Base-by-base conservation (phyloP, 2,329 filamentous ascomycete species). In the Epichloe festucae region DNA sequence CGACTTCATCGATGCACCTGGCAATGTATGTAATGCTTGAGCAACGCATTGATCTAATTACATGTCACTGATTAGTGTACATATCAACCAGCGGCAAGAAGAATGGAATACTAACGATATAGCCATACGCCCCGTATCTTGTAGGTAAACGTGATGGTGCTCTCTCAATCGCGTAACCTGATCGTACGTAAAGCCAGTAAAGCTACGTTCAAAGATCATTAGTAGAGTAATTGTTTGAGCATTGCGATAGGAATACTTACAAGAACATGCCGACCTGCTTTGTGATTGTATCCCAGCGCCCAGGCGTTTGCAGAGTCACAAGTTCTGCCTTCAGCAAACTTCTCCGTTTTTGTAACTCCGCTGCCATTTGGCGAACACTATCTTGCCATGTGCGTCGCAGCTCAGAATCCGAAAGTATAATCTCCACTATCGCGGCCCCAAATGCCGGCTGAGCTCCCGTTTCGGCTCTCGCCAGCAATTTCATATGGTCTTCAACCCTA, bases 401-500 rank as follows among this genome's bases (percentile, higher is more conserved):
- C 17, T 21, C 40, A 5, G 17, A 11, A 12, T 42, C 40, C 40
- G 40, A 21, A 4, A 42, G 40, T 11, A 42, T 42, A 4, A 42
- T 21, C 15, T 42, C 40, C 17, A 21, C 40, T 2, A 42, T 12
- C 17, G 40, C 40, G n/a, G 45, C 45, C 17, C 45, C 45, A 14
- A 47, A 47, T 15, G 27, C 27, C 17, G 45, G 45, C 45, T 47
- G 45, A 19, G 45, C 45, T 14, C 45, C 45, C 10, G 45, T 47
- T 14, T 47, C 45, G 34, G 45, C 45, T n/a, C 45, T 31, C 27
- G 45, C 45, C 17, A 38, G 45, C 17, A 69, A 17, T n/a, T 49
- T 49, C 48, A 41, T 49, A 5, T 43, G 48, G 34, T 36, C 48
- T 5, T 42, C 48, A 19, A 17, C 27, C 27, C 31, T n/a, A 27